Conservation (phyloP, 768 basidiomycete species). For the Inosperma sp. region DNA sequence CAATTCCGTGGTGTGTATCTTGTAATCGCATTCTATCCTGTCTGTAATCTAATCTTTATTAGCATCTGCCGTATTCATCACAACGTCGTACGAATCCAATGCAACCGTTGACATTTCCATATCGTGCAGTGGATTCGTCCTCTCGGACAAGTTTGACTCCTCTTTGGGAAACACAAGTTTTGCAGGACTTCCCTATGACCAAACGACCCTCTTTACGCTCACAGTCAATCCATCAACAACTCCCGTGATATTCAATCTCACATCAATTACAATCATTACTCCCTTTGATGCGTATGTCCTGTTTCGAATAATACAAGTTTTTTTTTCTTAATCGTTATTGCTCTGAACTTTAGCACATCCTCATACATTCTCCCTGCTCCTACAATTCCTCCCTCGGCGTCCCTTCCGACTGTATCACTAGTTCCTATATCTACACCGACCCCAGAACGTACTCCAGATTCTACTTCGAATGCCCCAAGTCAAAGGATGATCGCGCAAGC, state of each 20-base stretch:
- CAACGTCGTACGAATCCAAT: slow-evolving; percentile 40
- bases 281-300: slow-evolving; percentile 15
- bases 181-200: slow-evolving; percentile 33
- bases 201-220: slow-evolving; percentile 27
- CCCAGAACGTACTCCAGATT: slow-evolving; percentile 14
- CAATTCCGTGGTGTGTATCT: slow-evolving; percentile 44
- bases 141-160: slow-evolving; percentile 34
- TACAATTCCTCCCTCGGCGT: slow-evolving; percentile 5
- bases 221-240: slow-evolving; percentile 18
- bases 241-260: slow-evolving; percentile 19
- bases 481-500: slow-evolving; percentile 29
- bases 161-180: slow-evolving; percentile 33
- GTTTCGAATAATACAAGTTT: not conserved
- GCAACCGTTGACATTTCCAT: slow-evolving; percentile 46
- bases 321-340: not conserved
- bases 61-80: slow-evolving; percentile 33
- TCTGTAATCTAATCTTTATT: slow-evolving; percentile 17
- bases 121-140: slow-evolving; percentile 29
- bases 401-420: slow-evolving; percentile 6
- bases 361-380: slow-evolving; percentile 33
- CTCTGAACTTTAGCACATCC: slow-evolving; percentile 16
- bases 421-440: slow-evolving; percentile 10
- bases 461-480: slow-evolving; percentile 1
- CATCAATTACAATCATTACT: slow-evolving; percentile 14
- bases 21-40: slow-evolving; percentile 25